phyloP scores from a whole-genome alignment of 176 grass and related monocot species.

The Zoysia pacifica region DNA sequence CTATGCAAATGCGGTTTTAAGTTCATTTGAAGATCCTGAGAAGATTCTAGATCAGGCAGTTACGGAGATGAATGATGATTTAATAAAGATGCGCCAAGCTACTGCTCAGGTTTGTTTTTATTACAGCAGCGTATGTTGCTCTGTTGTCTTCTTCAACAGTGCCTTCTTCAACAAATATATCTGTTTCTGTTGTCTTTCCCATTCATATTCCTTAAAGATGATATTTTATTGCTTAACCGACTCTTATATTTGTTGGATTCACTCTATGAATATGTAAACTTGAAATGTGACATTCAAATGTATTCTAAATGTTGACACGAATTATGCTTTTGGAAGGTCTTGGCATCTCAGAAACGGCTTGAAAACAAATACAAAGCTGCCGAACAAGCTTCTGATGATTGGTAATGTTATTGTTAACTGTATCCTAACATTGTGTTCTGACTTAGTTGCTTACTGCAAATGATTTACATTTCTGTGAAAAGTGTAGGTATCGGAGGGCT shows the following conservation, averaged over 20 bases:
- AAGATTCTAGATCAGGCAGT: constrained; percentile 99
- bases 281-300: too few relatives aligned
- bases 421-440: constrained; percentile 8
- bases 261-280: neutral
- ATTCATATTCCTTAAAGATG: neutral
- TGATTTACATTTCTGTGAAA: neutral
- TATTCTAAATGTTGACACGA: constrained; percentile 2
- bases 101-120: constrained; percentile 81
- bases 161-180: neutral
- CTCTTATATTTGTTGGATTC: constrained; percentile 23
- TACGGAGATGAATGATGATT: constrained; percentile 96
- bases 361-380: constrained; percentile 98
- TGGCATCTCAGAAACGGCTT: constrained; percentile 91
- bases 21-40: constrained; percentile 94
- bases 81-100: constrained; percentile 97
- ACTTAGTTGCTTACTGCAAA: constrained; percentile 27
- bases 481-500: constrained; percentile 80
- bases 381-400: constrained; percentile 78
- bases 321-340: constrained; percentile 67
- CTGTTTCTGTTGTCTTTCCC: neutral
- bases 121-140: neutral
- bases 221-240: neutral
- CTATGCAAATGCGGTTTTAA: constrained; percentile 89
- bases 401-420: constrained; percentile 55
- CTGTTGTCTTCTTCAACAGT: neutral